A percentile compares a stretch with the other conserved stretches of the same genome.
These are phyloP conservation scores for Staphylotrichum tortipilum DNA, from an alignment of 495 filamentous ascomycete genomes.

Conservation along the genomic window DNA sequence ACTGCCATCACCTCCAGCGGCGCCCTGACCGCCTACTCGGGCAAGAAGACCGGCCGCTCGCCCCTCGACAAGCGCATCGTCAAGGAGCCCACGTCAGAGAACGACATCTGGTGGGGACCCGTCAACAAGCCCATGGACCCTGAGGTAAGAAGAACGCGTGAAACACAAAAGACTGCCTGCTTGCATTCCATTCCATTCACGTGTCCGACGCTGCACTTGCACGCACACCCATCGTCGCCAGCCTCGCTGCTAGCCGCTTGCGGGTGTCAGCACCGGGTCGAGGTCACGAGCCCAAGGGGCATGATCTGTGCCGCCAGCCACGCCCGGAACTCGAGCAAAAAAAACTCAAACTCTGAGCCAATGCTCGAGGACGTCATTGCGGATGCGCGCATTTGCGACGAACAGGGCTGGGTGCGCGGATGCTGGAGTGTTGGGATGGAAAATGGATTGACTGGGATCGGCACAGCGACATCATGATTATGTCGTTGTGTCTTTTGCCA, in stretches of 20 bases:
- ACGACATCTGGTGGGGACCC: conserved; percentile 80
- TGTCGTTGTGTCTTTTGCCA: background rate
- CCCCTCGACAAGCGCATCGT: conserved; percentile 96
- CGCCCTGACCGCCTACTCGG: conserved; percentile 93
- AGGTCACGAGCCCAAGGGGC: conserved; percentile 13
- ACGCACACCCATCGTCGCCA: background rate
- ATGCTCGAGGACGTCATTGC: conserved; percentile 17
- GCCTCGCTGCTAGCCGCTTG: conserved; percentile 6
- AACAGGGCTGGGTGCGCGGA: conserved; percentile 7
- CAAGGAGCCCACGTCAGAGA: conserved; percentile 78
- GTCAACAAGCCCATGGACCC: conserved; percentile 99
- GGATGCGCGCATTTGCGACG: conserved; percentile 4
- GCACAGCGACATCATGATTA: conserved; percentile 17
- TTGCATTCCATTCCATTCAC: background rate
- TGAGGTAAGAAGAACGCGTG: no score
- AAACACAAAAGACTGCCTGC: background rate
- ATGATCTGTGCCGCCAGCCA: background rate
- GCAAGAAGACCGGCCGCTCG: conserved; percentile 94
- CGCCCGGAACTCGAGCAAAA: background rate
- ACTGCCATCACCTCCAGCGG: conserved; percentile 93
- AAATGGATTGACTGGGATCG: no score
- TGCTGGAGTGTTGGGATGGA: background rate
- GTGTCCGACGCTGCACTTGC: background rate
- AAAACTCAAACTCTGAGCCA: conserved; percentile 1
- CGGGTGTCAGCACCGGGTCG: background rate